These are phyloP conservation scores for Aspergillus brunneoviolaceus DNA, from an alignment of 2,329 filamentous ascomycete species.

Conservation along the genomic window DNA sequence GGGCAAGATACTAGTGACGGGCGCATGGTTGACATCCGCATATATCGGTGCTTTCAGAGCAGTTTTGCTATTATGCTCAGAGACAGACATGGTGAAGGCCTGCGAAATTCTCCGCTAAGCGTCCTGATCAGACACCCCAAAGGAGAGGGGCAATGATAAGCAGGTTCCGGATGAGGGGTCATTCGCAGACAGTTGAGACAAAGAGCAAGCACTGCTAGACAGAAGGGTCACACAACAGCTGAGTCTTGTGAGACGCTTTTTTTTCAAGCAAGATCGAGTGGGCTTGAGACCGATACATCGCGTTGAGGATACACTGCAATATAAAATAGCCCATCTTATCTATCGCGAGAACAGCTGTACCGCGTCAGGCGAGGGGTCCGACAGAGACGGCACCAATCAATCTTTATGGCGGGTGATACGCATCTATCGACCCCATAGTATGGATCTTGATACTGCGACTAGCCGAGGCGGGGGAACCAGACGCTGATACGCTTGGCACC, in stretches of 20 bases:
- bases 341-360: background rate
- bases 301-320: background rate
- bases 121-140: background rate
- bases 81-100: slow-evolving; percentile 5
- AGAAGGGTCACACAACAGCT: background rate
- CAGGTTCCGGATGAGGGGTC: background rate
- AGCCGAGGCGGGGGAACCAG: slow-evolving; percentile 11
- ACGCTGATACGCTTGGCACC: slow-evolving; percentile 14
- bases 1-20: slow-evolving; percentile 37
- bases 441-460: slow-evolving; percentile 1
- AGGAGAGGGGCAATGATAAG: background rate
- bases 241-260: background rate
- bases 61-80: slow-evolving; percentile 1
- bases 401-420: slow-evolving; percentile 1
- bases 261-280: background rate
- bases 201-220: background rate
- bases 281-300: background rate
- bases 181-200: background rate
- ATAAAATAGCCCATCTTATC: slow-evolving; percentile 7
- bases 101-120: background rate
- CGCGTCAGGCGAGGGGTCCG: background rate
- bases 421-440: slow-evolving; percentile 1
- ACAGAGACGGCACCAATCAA: slow-evolving; percentile 2
- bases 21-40: slow-evolving; percentile 29
- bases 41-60: slow-evolving; percentile 18